These are phyloP conservation scores for Gypsophila paniculata DNA, from an alignment of 179 eudicot genomes.

Conservation along the genomic window DNA sequence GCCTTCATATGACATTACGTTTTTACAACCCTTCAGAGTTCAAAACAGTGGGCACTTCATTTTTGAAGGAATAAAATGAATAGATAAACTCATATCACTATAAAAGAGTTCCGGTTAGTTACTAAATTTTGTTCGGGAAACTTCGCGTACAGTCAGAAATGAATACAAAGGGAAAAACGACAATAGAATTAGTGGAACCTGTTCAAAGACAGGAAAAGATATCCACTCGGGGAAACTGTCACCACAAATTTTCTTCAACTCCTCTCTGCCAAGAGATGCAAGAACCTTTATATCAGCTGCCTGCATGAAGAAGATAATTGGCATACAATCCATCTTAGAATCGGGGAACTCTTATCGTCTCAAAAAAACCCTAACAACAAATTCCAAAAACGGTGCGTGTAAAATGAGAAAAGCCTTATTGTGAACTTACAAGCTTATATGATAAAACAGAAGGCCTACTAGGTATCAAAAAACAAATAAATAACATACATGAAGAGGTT, in stretches of 20 bases:
- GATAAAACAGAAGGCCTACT: not conserved
- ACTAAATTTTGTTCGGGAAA: not conserved
- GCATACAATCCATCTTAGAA: not conserved
- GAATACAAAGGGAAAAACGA: not conserved
- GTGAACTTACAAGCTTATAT: not conserved
- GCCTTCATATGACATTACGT: too few relatives aligned
- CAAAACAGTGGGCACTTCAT: not conserved
- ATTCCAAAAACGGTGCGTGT: not conserved
- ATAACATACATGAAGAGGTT: not conserved
- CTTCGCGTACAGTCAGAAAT: conserved; percentile 9
- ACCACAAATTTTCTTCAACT: conserved; percentile 86
- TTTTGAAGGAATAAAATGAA: not conserved
- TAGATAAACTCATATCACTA: not conserved
- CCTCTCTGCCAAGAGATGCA: conserved; percentile 80
- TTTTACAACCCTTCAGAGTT: not conserved
- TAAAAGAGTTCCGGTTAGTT: not conserved
- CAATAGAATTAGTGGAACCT: conserved; percentile 42
- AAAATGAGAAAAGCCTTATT: not conserved
- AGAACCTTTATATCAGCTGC: conserved; percentile 85
- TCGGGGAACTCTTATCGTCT: not conserved
- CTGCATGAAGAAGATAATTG: conserved; percentile 38
- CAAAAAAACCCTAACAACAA: not conserved
- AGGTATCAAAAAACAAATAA: not conserved
- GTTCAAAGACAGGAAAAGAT: conserved; percentile 89
- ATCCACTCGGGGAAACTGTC: conserved; percentile 92